phyloP scores from a whole-genome alignment of 495 filamentous ascomycete genomes.

The Trichoderma asperelloides region DNA sequence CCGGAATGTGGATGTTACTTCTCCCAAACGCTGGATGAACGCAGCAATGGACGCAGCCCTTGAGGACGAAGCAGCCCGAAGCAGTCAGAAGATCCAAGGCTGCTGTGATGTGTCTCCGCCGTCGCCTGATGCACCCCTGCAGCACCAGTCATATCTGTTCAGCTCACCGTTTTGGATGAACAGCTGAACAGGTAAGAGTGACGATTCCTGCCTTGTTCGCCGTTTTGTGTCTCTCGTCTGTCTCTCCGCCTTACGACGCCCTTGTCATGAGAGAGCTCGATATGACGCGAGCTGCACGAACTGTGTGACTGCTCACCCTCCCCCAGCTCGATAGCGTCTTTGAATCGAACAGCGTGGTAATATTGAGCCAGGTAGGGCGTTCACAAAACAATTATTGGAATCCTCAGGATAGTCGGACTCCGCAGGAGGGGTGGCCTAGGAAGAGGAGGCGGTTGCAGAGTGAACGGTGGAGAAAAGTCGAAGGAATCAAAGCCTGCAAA shows the following conservation, averaged over 20 bases:
- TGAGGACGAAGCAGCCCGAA: background rate
- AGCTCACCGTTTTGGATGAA: background rate
- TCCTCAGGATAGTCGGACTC: conserved; percentile 3
- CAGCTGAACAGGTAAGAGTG: background rate
- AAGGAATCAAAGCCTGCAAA: background rate
- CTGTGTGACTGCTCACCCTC: background rate
- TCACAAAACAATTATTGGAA: conserved; percentile 1
- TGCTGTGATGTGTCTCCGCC: conserved; percentile 4
- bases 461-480: background rate
- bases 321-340: background rate
- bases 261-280: conserved; percentile 2
- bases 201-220: background rate
- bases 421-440: background rate
- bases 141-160: background rate
- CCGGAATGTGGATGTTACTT: background rate
- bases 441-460: background rate
- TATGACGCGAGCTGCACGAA: background rate
- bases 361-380: background rate
- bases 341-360: background rate
- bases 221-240: background rate
- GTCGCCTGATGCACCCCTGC: conserved; percentile 4
- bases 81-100: conserved; percentile 1
- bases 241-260: background rate
- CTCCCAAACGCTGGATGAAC: background rate
- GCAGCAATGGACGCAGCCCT: background rate